A percentile compares a stretch with the other conserved stretches of the same genome.
These are phyloP conservation scores for Pseudogymnoascus sp. DNA, from an alignment of 2,329 filamentous ascomycete species.

Conservation along the genomic window DNA sequence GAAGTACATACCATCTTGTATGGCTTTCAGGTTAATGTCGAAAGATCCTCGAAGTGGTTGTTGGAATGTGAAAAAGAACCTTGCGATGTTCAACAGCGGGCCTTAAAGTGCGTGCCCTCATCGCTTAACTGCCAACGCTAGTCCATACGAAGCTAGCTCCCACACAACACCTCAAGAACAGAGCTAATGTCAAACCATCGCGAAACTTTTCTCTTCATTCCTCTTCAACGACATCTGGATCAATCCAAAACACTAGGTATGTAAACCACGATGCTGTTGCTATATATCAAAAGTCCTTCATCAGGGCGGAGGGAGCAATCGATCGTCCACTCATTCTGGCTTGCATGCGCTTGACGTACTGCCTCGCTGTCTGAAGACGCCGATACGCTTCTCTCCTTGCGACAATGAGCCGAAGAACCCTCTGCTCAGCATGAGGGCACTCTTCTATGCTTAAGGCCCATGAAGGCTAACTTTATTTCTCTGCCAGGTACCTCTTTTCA, in stretches of 20 bases:
- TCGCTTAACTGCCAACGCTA: neutral
- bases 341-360: slow-evolving; percentile 3
- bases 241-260: slow-evolving; percentile 6
- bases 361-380: slow-evolving; percentile 23
- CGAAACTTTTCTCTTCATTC: neutral
- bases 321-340: slow-evolving; percentile 27
- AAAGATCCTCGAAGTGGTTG: slow-evolving; percentile 59
- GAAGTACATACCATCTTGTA: slow-evolving; percentile 50
- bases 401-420: slow-evolving; percentile 64
- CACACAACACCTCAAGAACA: neutral
- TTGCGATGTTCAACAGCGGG: slow-evolving; percentile 8
- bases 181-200: slow-evolving; percentile 6
- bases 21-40: slow-evolving; percentile 44
- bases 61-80: neutral
- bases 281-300: slow-evolving; percentile 23
- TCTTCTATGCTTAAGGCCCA: slow-evolving; percentile 52
- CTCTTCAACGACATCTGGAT: slow-evolving; percentile 7
- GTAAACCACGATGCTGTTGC: neutral
- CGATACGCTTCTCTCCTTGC: slow-evolving; percentile 57
- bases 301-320: slow-evolving; percentile 47
- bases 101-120: slow-evolving; percentile 8
- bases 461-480: slow-evolving; percentile 50
- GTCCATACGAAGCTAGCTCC: neutral
- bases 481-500: slow-evolving; percentile 59
- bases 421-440: slow-evolving; percentile 28